Evolutionary conservation across 2,329 filamentous ascomycete genomes (phyloP), one percentile per base, ranked within the genome.

Genomic region (Arthrobotrys entomopaga): DNA sequence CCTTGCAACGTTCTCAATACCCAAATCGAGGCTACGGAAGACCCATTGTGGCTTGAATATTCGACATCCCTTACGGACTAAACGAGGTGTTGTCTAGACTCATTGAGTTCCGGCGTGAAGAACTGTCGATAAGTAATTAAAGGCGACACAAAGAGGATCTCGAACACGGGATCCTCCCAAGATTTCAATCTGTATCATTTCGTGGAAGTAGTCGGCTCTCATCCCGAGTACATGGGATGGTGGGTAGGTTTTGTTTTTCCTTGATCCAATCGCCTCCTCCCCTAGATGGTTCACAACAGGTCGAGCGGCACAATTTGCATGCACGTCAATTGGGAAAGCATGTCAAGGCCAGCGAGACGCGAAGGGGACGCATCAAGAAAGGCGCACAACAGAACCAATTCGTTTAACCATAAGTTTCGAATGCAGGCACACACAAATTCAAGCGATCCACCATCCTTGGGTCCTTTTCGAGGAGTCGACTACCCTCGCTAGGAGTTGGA

Each of bases 151-250:
- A 38, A 66, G 69, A 65, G 69, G 69, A 66, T 73, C 69, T 73
- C 69, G 69, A 52, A 15, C 61, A 54, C 40, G 69, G 69, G 69
- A 65, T 73, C 69, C 69, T 63, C 50, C 19, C 53, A 42, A 57
- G 22, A 50, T 56, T 48, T 49, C 48, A 73, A 73, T 56, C 60
- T 73, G 69, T 73, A 66, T 73, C 48, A 34, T 61, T 42, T n/a
- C 46, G 42, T 65, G 10, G 69, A 73, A 73, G 61, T 66, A 43
- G 60, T 73, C 61, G 69, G 69, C 69, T 66, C 69, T 42, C 69
- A 73, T 73, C 61, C 69, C 69, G 56, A 73, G 61, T 63, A 65
- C 65, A 73, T 73, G 69, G 69, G 61, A 73, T 73, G 69, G 61
- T 73, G 69, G 69, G 69, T 73, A 58, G 59, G 69, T 58, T 50